phyloP scores from a whole-genome alignment of 1,139 yeast species.

The Scheffersomyces parashehatae region DNA sequence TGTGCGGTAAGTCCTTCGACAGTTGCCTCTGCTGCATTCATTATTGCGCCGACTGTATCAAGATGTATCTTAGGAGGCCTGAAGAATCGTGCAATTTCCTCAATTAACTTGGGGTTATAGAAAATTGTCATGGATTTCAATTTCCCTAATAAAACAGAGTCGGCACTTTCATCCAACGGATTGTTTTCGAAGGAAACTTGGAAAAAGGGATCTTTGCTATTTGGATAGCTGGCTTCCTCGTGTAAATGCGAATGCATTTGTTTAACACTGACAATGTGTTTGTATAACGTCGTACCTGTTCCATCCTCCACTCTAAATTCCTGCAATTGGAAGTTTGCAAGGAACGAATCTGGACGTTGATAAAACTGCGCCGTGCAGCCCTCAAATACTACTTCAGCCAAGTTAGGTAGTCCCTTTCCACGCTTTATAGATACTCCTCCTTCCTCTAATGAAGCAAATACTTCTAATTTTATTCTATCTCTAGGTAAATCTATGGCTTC shows the following conservation, averaged over 20 bases:
- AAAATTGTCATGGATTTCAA: constrained; percentile 86
- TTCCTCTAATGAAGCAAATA: constrained; percentile 65
- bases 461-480: constrained; percentile 66
- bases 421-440: constrained; percentile 74
- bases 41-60: constrained; percentile 87
- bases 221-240: constrained; percentile 7
- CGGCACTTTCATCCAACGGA: constrained; percentile 83
- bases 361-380: constrained; percentile 74
- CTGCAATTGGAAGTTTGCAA: constrained; percentile 69
- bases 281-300: constrained; percentile 68
- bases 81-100: constrained; percentile 73
- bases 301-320: constrained; percentile 90
- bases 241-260: constrained; percentile 44
- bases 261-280: constrained; percentile 87
- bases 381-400: constrained; percentile 81
- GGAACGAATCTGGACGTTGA: constrained; percentile 79
- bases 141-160: constrained; percentile 70
- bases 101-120: constrained; percentile 80
- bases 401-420: constrained; percentile 35
- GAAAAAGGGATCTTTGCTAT: constrained; percentile 63
- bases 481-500: constrained; percentile 68
- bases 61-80: constrained; percentile 83
- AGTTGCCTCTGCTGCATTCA: constrained; percentile 95
- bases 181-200: constrained; percentile 80
- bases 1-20: constrained; percentile 88